Evolutionary conservation across 2,329 filamentous ascomycete genomes (phyloP).

Genomic region (Lasiodiplodia gonubiensis): DNA sequence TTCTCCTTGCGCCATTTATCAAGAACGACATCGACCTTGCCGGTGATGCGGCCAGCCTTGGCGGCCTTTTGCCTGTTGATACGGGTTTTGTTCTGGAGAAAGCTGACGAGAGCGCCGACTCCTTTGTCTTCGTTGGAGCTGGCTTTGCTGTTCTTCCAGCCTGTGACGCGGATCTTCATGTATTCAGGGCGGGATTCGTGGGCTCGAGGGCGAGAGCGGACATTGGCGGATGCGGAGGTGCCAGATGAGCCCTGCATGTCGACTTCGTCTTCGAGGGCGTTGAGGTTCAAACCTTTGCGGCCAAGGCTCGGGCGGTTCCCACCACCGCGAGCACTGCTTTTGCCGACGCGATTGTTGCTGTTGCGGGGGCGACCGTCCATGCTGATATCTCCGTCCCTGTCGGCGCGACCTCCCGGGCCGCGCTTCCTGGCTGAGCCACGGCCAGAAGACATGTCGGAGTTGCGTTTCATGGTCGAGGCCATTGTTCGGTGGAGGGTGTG

Average conservation of each 20-base stretch:
- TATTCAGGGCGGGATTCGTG: neutral
- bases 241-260: conserved; percentile 35
- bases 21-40: conserved; percentile 40
- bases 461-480: conserved; percentile 24
- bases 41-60: conserved; percentile 33
- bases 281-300: conserved; percentile 24
- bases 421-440: conserved; percentile 18
- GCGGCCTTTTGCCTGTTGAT: conserved; percentile 34
- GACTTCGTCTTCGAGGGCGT: conserved; percentile 35
- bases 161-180: conserved; percentile 37
- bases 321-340: conserved; percentile 31
- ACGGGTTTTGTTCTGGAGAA: conserved; percentile 49
- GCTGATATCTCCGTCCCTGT: conserved; percentile 66
- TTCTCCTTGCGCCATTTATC: conserved; percentile 40
- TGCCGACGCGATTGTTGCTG: conserved; percentile 37
- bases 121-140: conserved; percentile 42
- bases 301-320: neutral
- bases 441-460: neutral
- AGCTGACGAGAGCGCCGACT: conserved; percentile 45
- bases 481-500: neutral
- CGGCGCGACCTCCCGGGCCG: conserved; percentile 45
- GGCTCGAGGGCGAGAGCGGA: conserved; percentile 16
- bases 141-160: conserved; percentile 49
- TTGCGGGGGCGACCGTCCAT: conserved; percentile 58
- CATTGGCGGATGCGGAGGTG: neutral